Conservation (phyloP, 225 moss, liverwort and hornwort species). For the Bryum argenteum region DNA sequence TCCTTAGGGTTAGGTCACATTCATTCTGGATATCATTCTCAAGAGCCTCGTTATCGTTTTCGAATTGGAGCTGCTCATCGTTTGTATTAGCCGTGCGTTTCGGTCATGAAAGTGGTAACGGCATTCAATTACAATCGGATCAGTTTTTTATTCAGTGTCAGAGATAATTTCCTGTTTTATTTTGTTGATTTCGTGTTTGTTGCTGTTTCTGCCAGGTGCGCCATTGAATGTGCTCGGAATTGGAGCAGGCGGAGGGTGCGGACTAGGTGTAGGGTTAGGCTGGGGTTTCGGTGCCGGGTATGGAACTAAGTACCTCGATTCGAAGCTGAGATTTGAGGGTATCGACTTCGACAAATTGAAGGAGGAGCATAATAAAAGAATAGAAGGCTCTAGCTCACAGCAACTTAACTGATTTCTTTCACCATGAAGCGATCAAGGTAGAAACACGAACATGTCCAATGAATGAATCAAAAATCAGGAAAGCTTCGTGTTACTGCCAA, state of each 20-base stretch:
- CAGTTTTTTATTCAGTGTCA: too few species aligned
- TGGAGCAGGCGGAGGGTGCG: conserved; percentile 94
- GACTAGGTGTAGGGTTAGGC: conserved; percentile 86
- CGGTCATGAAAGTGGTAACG: too few species aligned
- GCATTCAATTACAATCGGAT: too few species aligned
- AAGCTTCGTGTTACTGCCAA: not conserved
- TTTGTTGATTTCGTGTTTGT: not conserved
- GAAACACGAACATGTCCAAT: not conserved
- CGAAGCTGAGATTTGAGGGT: conserved; percentile 82
- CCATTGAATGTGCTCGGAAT: conserved; percentile 73
- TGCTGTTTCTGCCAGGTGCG: conserved; percentile 56
- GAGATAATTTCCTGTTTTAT: too few species aligned
- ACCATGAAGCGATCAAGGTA: conserved; percentile 21
- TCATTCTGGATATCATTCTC: too few species aligned
- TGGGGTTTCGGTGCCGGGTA: conserved; percentile 96
- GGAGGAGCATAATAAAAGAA: conserved; percentile 39
- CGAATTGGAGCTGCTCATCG: too few species aligned
- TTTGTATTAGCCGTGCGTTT: too few species aligned
- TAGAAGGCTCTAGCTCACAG: conserved; percentile 44
- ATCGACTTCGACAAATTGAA: conserved; percentile 70
- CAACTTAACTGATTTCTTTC: conserved; percentile 34
- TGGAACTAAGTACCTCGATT: conserved; percentile 86
- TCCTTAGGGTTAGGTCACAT: too few species aligned
- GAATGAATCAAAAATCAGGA: conserved; percentile 16
- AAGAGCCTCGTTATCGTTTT: too few species aligned